phyloP scores from a whole-genome alignment of 805 yeast genomes.

The Candida parachauliodes region DNA sequence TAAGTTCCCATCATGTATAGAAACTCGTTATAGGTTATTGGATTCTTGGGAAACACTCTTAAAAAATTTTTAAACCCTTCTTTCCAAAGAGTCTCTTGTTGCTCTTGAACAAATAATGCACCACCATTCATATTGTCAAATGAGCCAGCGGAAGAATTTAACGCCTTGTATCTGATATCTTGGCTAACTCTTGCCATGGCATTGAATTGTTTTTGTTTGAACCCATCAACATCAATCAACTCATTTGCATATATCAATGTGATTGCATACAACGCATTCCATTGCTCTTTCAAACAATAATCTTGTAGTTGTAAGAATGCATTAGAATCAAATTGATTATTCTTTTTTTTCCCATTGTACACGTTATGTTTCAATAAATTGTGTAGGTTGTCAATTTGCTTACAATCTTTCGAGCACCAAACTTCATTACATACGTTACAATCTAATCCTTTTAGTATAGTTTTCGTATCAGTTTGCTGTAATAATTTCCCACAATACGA shows the following conservation, averaged over 20 bases:
- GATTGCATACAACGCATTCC: slow-evolving; percentile 67
- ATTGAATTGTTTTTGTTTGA: slow-evolving; percentile 43
- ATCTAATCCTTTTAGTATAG: slow-evolving; percentile 49
- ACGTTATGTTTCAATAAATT: slow-evolving; percentile 53
- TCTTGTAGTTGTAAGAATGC: slow-evolving; percentile 56
- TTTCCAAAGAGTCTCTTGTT: slow-evolving; percentile 56
- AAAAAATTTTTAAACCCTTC: slow-evolving; percentile 51
- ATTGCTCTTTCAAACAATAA: slow-evolving; percentile 59
- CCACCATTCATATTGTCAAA: slow-evolving; percentile 52
- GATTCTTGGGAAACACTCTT: slow-evolving; percentile 42
- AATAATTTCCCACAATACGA: slow-evolving; percentile 64
- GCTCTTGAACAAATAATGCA: slow-evolving; percentile 52
- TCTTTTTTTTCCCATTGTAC: slow-evolving; percentile 22
- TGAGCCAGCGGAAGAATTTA: slow-evolving; percentile 52
- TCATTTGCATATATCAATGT: slow-evolving; percentile 52
- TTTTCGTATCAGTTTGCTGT: slow-evolving; percentile 21
- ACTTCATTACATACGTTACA: slow-evolving; percentile 62
- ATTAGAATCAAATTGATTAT: slow-evolving; percentile 39
- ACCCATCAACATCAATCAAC: slow-evolving; percentile 40
- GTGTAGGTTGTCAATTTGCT: slow-evolving; percentile 52
- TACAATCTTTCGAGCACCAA: slow-evolving; percentile 71
- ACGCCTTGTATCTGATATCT: slow-evolving; percentile 55
- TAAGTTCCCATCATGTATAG: slow-evolving; percentile 64
- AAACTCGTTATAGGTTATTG: slow-evolving; percentile 48
- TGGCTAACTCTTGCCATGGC: slow-evolving; percentile 72